Evolutionary conservation across 306 rosid genomes (phyloP), one percentile per base, ranked within the genome.

Genomic region (Prunus padus): DNA sequence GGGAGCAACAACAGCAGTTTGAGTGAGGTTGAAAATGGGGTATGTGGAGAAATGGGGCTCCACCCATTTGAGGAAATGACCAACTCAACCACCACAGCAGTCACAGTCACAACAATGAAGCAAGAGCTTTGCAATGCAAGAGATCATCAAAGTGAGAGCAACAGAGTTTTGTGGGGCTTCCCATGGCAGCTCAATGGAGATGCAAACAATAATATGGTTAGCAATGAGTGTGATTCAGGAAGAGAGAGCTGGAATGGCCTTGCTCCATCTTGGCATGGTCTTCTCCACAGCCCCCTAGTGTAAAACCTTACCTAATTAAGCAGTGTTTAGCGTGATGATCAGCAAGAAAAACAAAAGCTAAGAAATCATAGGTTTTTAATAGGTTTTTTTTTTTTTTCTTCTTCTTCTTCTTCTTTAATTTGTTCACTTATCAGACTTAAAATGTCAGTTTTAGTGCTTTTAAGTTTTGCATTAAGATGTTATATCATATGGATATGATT

Each of bases 261-360:
- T 52, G 85, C 79, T 20, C 49, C 97, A 18, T 80, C 96, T 23
- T 95, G 97, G 97, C 97, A 90, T 81, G 97, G 97, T 8, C 92
- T 95, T 84, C 86, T 95, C 76, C 88, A 89, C 65, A 91, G 89
- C 67, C 99, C 99, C 60, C 80, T 95, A 80, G 89, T 90, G 91
- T 95, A 92, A 85, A 51, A 26, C 42, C 45, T 16, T 15, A 18
- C 14, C 18, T 20, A 30, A 33, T 9, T 7, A 30, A 33, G 67
- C 18, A 15, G 26, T 37, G 19, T 64, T 19, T 19, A 62, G 11
- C 25, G 37, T 62, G 45, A 30, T 62, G 44, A 15, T 62, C 44
- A 30, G 12, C 69, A 71, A 73, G 64, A 81, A 20, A 75, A 77
- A 67, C 52, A 15, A 20, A 64, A 64, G 33, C 19, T 55, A 44